A percentile compares a stretch with the other conserved stretches of the same genome.
Conservation (phyloP, 78 protist genomes). For the Blattamonas nauphoetae region DNA sequence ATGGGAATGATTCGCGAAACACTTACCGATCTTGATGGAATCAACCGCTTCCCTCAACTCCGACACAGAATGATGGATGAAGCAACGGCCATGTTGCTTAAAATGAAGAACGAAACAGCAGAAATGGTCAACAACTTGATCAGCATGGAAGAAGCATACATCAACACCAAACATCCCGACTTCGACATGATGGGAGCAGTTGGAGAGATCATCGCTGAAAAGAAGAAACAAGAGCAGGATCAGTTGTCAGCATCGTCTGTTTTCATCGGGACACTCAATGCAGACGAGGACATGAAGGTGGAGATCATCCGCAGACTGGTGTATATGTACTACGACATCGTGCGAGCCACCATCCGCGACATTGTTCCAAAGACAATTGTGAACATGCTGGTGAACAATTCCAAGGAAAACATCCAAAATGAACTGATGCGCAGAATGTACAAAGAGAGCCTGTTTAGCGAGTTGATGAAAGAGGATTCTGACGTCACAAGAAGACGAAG, state of each 20-base stretch:
- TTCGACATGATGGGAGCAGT: neutral
- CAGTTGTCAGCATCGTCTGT: no score
- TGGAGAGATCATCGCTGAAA: neutral
- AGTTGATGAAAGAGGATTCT: neutral
- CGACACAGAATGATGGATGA: neutral
- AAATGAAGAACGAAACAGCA: neutral
- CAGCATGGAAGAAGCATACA: constrained; percentile 4
- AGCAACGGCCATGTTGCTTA: neutral
- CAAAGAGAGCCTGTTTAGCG: constrained; percentile 18
- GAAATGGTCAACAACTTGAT: neutral
- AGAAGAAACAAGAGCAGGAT: no score
- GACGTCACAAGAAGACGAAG: neutral
- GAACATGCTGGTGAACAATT: constrained; percentile 16
- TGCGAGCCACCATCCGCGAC: neutral
- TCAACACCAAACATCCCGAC: constrained; percentile 25
- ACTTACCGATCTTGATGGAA: neutral
- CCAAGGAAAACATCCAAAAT: neutral
- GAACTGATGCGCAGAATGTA: constrained; percentile 13
- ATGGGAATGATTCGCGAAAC: neutral
- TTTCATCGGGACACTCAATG: no score
- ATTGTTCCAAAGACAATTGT: constrained; percentile 12
- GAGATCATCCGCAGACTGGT: constrained; percentile 3
- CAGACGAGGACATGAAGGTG: neutral
- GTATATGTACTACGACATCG: neutral
- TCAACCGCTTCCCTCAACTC: neutral